Percentiles rank a stretch among this genome's conserved stretches.
These are phyloP conservation scores for Aspergillus sp. DNA, from an alignment of 2,329 filamentous ascomycete species.

Conservation along the genomic window DNA sequence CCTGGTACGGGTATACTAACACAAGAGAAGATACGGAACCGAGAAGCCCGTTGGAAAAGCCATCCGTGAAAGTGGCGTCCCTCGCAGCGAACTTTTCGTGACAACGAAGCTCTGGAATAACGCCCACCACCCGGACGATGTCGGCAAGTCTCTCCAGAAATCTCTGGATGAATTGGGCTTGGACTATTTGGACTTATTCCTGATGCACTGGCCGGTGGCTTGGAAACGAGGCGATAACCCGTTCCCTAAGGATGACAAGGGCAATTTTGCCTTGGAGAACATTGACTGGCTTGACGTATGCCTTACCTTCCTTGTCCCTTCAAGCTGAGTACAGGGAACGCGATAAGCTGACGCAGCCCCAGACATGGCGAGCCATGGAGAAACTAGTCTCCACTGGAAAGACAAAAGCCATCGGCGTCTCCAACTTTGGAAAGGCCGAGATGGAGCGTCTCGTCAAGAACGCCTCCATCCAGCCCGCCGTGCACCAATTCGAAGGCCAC, in stretches of 20 bases:
- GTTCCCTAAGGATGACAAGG: conserved; percentile 39
- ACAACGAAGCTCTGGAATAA: conserved; percentile 63
- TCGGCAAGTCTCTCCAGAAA: conserved; percentile 51
- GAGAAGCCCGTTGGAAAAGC: conserved; percentile 59
- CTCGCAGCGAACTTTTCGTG: conserved; percentile 57
- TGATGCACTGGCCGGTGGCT: conserved; percentile 59
- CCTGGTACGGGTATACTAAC: not conserved
- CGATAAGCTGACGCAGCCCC: not conserved
- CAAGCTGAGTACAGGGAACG: no score
- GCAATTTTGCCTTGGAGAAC: conserved; percentile 35
- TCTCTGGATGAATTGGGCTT: conserved; percentile 55
- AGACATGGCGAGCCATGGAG: conserved; percentile 47
- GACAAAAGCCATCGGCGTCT: conserved; percentile 45
- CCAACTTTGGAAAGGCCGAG: conserved; percentile 44
- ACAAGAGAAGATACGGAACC: conserved; percentile 47
- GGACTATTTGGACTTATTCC: conserved; percentile 61
- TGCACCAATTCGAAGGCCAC: conserved; percentile 47
- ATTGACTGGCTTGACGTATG: conserved; percentile 44
- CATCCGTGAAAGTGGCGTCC: conserved; percentile 55
- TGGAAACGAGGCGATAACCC: conserved; percentile 43
- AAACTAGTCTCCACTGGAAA: conserved; percentile 35
- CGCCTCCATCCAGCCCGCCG: conserved; percentile 39
- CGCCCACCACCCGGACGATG: conserved; percentile 53
- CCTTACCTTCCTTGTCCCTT: not conserved
- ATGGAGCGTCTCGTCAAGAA: conserved; percentile 42